A percentile compares a stretch with the other conserved stretches of the same genome.
phyloP scores from a whole-genome alignment of 2,329 filamentous ascomycete genomes.

The Botrytis cinerea region DNA sequence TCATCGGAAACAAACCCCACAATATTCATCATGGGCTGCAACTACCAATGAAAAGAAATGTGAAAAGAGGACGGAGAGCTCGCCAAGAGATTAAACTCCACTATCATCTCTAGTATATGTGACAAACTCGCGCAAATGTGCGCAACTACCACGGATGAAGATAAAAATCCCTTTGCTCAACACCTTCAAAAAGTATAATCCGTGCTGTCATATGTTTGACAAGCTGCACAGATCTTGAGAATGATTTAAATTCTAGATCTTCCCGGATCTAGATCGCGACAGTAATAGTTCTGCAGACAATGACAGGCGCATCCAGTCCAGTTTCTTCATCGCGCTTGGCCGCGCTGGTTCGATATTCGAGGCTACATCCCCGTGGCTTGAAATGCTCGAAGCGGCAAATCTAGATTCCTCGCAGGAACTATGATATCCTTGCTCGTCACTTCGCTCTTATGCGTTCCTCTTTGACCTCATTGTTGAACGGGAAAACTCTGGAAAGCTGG shows the following conservation, averaged over 20 bases:
- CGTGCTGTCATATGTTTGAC: background rate
- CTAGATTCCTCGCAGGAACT: background rate
- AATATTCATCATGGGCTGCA: background rate
- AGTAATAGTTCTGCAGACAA: background rate
- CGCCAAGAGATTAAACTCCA: constrained; percentile 17
- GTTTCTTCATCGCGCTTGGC: background rate
- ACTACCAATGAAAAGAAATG: background rate
- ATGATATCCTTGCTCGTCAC: background rate
- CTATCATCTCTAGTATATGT: background rate
- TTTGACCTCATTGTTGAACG: background rate
- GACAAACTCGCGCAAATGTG: constrained; percentile 24
- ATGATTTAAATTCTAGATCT: no score
- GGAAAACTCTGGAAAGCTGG: background rate
- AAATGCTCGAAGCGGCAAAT: background rate
- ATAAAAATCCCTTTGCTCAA: background rate
- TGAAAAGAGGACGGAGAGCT: background rate
- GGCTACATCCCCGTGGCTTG: background rate
- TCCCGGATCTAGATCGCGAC: background rate
- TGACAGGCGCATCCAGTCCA: background rate
- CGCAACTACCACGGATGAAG: constrained; percentile 3
- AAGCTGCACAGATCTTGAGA: background rate
- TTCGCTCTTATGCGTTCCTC: background rate
- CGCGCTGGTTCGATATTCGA: background rate
- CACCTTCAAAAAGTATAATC: background rate
- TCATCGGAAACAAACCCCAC: background rate